Conservation (phyloP, 2,329 filamentous ascomycete genomes). For the Fusarium sp. region DNA sequence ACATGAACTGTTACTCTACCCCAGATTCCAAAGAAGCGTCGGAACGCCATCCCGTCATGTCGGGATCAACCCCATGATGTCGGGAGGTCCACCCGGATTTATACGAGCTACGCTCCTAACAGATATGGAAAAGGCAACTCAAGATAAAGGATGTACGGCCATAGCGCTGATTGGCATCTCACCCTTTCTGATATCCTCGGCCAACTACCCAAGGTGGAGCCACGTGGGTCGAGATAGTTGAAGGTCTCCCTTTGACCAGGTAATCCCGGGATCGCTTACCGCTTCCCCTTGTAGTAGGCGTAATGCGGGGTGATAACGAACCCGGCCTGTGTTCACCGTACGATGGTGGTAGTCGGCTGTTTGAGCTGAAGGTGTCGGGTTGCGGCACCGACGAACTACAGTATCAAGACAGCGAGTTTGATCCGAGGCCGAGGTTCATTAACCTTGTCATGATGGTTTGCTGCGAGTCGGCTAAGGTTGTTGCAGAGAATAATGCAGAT, state of each 20-base stretch:
- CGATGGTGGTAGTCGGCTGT: not conserved
- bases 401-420: not conserved
- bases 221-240: slow-evolving; percentile 3
- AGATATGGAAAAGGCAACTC: not conserved
- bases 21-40: not conserved
- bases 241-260: not conserved
- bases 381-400: not conserved
- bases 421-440: not conserved
- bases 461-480: too few relatives aligned
- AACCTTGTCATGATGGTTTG: not conserved
- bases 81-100: not conserved
- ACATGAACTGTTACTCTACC: not conserved
- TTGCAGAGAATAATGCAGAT: not conserved
- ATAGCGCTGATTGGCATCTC: not conserved
- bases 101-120: not conserved
- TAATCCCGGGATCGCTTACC: not conserved
- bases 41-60: not conserved
- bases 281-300: not conserved
- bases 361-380: not conserved
- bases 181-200: not conserved
- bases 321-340: not conserved
- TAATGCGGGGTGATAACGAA: slow-evolving; percentile 28
- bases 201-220: not conserved
- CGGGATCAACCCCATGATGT: not conserved
- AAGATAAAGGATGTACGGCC: not conserved